Conservation (phyloP, 1,284 basidiomycete genomes). For the Microbotryum intermedium region DNA sequence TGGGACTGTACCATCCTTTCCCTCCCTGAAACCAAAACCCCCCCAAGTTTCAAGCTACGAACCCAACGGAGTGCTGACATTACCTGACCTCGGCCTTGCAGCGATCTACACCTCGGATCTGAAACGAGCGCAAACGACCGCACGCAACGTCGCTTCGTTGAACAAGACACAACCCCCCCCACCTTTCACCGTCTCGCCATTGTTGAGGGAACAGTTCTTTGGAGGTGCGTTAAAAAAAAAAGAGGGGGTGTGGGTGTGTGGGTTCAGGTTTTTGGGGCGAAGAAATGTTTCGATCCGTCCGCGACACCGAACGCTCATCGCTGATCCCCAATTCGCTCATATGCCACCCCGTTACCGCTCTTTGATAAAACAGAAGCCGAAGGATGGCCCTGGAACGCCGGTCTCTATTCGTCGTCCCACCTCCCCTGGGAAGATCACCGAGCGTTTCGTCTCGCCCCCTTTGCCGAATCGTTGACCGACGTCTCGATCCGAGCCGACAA, state of each 20-base stretch:
- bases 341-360: not conserved
- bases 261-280: constrained; percentile 40
- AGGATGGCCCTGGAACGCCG: constrained; percentile 29
- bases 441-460: constrained; percentile 40
- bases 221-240: constrained; percentile 55
- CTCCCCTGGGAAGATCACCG: constrained; percentile 40
- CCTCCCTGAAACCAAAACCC: not conserved
- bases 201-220: constrained; percentile 47
- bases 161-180: constrained; percentile 48
- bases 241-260: no score
- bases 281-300: constrained; percentile 43
- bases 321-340: not conserved
- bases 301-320: not conserved
- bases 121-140: constrained; percentile 64
- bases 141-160: constrained; percentile 49
- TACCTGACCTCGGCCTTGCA: not conserved
- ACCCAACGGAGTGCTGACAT: not conserved
- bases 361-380: not conserved
- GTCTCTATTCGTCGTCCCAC: constrained; percentile 22
- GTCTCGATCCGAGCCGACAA: constrained; percentile 53
- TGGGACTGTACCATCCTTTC: not conserved
- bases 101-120: constrained; percentile 72
- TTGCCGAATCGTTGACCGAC: constrained; percentile 63
- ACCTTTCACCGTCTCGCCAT: constrained; percentile 45
- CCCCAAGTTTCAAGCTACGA: not conserved